These are phyloP conservation scores for Diospyros lotus DNA, from an alignment of 148 eudicot genomes.

Conservation along the genomic window DNA sequence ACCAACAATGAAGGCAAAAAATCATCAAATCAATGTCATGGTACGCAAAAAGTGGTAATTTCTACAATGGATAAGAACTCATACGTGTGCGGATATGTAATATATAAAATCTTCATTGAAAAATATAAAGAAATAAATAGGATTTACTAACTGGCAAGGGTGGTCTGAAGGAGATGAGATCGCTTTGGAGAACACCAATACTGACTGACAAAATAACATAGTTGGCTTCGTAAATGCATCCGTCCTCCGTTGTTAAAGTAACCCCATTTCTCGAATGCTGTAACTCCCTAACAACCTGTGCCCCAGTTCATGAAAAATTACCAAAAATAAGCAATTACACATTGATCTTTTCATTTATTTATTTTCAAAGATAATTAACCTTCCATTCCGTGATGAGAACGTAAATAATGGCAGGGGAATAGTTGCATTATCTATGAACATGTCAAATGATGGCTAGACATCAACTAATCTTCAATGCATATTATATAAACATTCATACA, in stretches of 20 bases:
- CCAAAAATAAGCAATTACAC: too few relatives aligned
- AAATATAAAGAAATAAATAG: neutral
- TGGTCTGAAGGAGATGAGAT: slow-evolving; percentile 72
- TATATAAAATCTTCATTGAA: neutral
- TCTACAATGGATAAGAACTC: neutral
- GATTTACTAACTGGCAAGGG: slow-evolving; percentile 64
- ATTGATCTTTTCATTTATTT: too few relatives aligned
- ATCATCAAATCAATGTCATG: neutral
- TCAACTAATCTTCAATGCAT: neutral
- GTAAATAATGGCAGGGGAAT: too few relatives aligned
- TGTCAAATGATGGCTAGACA: too few relatives aligned
- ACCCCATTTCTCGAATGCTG: slow-evolving; percentile 77
- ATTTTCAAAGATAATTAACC: too few relatives aligned
- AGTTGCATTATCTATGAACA: too few relatives aligned
- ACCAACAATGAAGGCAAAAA: neutral
- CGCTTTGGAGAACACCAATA: slow-evolving; percentile 92
- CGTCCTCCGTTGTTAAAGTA: slow-evolving; percentile 70
- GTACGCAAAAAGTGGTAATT: neutral
- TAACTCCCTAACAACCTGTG: slow-evolving; percentile 77
- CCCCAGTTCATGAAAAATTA: slow-evolving; percentile 14
- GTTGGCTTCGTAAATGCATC: slow-evolving; percentile 65
- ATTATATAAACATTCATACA: too few relatives aligned
- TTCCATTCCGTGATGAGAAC: too few relatives aligned
- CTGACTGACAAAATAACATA: slow-evolving; percentile 77
- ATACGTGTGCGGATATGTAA: neutral